Conservation (phyloP, 2,329 filamentous ascomycete species). For the Colletotrichum sp. region DNA sequence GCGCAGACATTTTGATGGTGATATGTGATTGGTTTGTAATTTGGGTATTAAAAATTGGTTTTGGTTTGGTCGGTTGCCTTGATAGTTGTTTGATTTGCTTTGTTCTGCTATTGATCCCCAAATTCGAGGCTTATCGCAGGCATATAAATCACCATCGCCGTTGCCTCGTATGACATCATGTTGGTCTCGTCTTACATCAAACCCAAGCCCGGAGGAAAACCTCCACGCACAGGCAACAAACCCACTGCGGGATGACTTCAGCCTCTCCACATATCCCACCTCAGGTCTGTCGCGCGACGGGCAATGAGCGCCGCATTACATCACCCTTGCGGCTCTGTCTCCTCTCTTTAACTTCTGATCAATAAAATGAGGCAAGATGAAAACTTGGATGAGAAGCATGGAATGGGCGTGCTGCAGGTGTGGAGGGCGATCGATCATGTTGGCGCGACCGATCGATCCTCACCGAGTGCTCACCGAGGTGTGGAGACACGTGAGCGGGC, state of each 20-base stretch:
- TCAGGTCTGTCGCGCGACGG: neutral
- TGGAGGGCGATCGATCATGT: neutral
- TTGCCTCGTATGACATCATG: slow-evolving; percentile 11
- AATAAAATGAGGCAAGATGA: neutral
- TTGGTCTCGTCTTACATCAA: slow-evolving; percentile 12
- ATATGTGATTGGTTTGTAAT: neutral
- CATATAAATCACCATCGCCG: slow-evolving; percentile 1
- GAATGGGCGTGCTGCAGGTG: neutral
- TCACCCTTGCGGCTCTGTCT: neutral
- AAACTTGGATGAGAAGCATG: neutral
- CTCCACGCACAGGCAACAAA: neutral
- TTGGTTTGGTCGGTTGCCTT: neutral
- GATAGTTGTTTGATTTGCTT: neutral
- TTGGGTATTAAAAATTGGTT: neutral
- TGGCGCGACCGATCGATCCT: neutral
- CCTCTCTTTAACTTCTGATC: neutral
- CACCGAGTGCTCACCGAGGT: neutral
- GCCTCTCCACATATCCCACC: slow-evolving; percentile 12
- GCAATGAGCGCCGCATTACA: slow-evolving; percentile 14
- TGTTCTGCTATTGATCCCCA: neutral
- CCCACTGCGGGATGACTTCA: slow-evolving; percentile 20
- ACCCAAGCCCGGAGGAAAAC: neutral
- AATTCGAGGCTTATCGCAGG: neutral
- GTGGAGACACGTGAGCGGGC: neutral
- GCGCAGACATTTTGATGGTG: neutral